Evolutionary conservation across 176 grass and related monocot species (phyloP).

Genomic region (Zoysia pacifica): DNA sequence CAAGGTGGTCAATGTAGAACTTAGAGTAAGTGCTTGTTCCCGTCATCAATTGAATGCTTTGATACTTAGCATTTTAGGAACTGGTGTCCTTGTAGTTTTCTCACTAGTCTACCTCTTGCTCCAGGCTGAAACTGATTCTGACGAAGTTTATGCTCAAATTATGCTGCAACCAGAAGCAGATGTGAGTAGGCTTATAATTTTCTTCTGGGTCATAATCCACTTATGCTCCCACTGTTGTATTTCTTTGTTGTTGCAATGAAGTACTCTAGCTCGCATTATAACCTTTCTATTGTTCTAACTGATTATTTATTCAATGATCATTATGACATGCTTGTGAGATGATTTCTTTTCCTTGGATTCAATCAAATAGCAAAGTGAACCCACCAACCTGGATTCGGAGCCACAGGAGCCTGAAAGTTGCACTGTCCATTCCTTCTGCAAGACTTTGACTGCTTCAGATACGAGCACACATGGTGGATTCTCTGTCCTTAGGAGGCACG

Average conservation of each 20-base stretch:
- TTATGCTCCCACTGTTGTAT: neutral
- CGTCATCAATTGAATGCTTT: neutral
- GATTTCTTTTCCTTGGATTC: constrained; percentile 34
- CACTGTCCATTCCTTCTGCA: constrained; percentile 71
- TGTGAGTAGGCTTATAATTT: constrained; percentile 45
- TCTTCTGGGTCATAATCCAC: neutral
- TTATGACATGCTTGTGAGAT: neutral
- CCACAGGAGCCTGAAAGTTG: constrained; percentile 48
- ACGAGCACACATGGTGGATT: constrained; percentile 88
- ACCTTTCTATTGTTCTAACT: neutral
- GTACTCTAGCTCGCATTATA: neutral
- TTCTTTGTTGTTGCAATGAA: constrained; percentile 8
- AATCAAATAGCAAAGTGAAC: constrained; percentile 46
- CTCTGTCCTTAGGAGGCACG: constrained; percentile 77
- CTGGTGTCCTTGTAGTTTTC: constrained; percentile 14
- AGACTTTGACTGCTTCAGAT: constrained; percentile 85
- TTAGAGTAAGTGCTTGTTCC: constrained; percentile 54
- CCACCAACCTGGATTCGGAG: constrained; percentile 37
- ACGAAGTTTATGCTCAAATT: constrained; percentile 95
- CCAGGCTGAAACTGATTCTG: constrained; percentile 87
- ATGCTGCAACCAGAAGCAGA: constrained; percentile 71
- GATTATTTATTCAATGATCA: neutral
- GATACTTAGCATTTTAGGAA: neutral
- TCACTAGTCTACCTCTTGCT: constrained; percentile 30
- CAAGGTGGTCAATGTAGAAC: constrained; percentile 79